Evolutionary conservation across 2,329 filamentous ascomycete species (phyloP).

Genomic region (Trichoderma guizhouense): DNA sequence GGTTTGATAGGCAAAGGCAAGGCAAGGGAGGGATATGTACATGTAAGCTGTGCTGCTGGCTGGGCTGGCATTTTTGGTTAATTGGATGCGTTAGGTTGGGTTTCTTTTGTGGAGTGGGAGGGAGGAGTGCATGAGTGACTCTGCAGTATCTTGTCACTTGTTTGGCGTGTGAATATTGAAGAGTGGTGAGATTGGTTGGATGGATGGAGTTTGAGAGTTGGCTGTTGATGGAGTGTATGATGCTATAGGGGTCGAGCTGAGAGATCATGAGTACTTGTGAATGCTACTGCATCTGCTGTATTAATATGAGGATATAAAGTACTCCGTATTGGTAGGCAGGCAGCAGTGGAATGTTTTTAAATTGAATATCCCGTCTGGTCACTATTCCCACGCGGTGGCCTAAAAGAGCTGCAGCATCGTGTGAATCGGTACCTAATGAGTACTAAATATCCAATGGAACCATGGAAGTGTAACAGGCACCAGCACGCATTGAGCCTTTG

Average conservation of each 20-base stretch:
- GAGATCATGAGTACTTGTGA: not conserved
- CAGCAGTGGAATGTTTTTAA: not conserved
- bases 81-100: not conserved
- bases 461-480: not conserved
- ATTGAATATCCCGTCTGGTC: not conserved
- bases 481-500: not conserved
- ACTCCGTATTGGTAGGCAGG: not conserved
- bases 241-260: not conserved
- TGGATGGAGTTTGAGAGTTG: not conserved
- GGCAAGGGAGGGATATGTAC: not conserved
- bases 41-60: not conserved
- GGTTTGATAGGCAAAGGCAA: not conserved
- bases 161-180: not conserved
- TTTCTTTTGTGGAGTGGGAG: not conserved
- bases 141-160: not conserved
- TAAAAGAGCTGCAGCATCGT: not conserved
- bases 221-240: not conserved
- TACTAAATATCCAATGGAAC: not conserved
- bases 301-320: no score
- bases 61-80: not conserved
- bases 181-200: not conserved
- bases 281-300: not conserved
- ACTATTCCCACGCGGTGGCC: not conserved
- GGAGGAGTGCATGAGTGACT: not conserved
- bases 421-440: not conserved